Evolutionary conservation across 2,329 filamentous ascomycete species (phyloP), one percentile per base, ranked within the genome.

Genomic region (Pyrenophora teres): DNA sequence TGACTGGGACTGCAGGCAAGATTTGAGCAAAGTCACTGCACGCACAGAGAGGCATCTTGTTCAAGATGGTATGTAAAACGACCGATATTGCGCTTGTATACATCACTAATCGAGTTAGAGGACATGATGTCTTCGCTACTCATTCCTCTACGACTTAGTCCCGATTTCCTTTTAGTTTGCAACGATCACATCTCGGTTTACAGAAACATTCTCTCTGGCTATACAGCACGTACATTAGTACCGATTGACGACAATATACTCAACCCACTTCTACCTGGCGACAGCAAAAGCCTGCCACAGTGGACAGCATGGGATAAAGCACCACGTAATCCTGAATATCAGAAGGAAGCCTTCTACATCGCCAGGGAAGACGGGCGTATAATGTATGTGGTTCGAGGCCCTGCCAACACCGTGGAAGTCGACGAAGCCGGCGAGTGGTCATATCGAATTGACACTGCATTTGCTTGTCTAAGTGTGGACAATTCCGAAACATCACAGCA

Each of bases 301-400:
- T 97, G 92, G 89, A 88, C 88, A 3, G 85, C 88, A 19, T 99
- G 93, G 92, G 85, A 90, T 23, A 84, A 90, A 52, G 89, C 92
- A 2, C 82, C 85, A 52, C 86, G 93, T 6, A 81, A 70, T 47
- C 59, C 60, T 15, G 63, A 85, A 19, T 81, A 81, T 53, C 77
- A 78, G 15, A 85, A 86, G 31, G 94, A 97, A 66, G 85, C 87
- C 53, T 85, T 97, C 41, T 96, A 94, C 67, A 77, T 99, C 13
- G 89, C 88, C 9, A 85, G 92, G 47, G 93, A 97, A 74, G 93
- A 97, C 68, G 94, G 94, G 3, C 78, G 87, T 41, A 81, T 97
- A 8, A 83, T 87, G 46, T 89, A 88, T 58, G 74, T 93, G 4
- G 86, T 91, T 59, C 84, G 90, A 52, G 60, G 59, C 37, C 80